Evolutionary conservation across 345 rosid species (phyloP).

Genomic region (Carallia brachiata): DNA sequence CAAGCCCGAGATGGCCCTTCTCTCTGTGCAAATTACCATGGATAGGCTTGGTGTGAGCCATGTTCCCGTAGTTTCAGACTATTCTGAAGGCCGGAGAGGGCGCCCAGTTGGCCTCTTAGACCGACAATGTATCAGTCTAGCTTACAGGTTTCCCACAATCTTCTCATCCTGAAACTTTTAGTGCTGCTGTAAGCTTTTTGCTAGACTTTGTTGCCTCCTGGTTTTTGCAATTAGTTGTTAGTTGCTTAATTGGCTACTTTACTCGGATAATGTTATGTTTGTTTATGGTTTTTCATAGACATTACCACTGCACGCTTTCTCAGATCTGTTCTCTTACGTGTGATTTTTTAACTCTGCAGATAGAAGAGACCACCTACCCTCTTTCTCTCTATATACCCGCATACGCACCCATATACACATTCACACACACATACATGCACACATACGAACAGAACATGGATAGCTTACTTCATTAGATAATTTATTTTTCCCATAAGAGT

Average conservation of each 20-base stretch:
- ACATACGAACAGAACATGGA: too few species aligned
- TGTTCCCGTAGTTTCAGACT: conserved; percentile 68
- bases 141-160: conserved; percentile 54
- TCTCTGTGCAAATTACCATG: conserved; percentile 58
- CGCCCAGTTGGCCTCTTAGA: conserved; percentile 78
- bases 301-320: too few species aligned
- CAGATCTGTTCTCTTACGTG: too few species aligned
- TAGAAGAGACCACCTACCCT: too few species aligned
- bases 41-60: conserved; percentile 49
- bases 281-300: not conserved
- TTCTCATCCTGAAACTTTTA: not conserved
- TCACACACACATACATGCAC: too few species aligned
- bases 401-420: too few species aligned
- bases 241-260: not conserved
- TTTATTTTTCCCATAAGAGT: too few species aligned
- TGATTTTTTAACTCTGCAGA: too few species aligned
- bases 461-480: too few species aligned
- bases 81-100: conserved; percentile 36
- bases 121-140: conserved; percentile 65
- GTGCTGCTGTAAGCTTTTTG: conserved; percentile 2
- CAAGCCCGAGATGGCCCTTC: conserved; percentile 75
- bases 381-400: too few species aligned
- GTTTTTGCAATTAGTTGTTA: not conserved
- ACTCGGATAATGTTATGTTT: not conserved
- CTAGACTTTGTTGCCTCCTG: not conserved